Base-by-base conservation (phyloP, 1,139 yeast species). In the Casaregolazyma suthepensis region DNA sequence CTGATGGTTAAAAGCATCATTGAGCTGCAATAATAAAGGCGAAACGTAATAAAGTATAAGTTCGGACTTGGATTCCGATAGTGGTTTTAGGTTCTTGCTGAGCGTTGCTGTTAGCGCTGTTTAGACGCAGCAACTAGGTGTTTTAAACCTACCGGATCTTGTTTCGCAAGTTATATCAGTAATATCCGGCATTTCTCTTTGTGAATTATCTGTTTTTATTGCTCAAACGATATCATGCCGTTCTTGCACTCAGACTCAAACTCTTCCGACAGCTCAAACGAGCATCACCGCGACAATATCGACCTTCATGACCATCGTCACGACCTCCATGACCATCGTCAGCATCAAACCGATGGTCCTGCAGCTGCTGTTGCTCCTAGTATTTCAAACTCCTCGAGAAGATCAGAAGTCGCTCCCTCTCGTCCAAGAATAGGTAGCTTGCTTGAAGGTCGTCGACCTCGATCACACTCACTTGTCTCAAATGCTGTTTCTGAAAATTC, bases 401-500 rank as follows among this genome's bases (percentile, higher is more conserved):
- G 17, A 15, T 35, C 40, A 35, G 37, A 31, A 31, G 17, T 35
- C 5, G 17, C 2, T 35, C 40, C 5, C 9, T n/a, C 40, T 35
- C 40, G 17, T n/a, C 15, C 40, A 35, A 15, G 15, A 35, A 2
- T 35, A 35, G 40, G 40, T 3, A 13, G n/a, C 7, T 12, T 13
- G 15, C 17, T 15, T 35, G 38, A 20, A 10, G 42, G 22, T 19
- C 19, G 37, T 3, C 52, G 35, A n/a, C n/a, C n/a, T 18, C 42
- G 65, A 35, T 56, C 63, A 10, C 49, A 48, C 44, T 56, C 59
- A 15, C 44, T 48, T 38, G 54, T 60, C n/a, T 62, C 66, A 1
- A 60, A 63, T 47, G 65, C 65, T 10, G 55, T 62, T 1, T 59
- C 63, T 13, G 65, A 58, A 38, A 47, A 46, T 20, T 59, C 63